These are phyloP conservation scores for Pouteria glomerata DNA, from an alignment of 148 eudicot genomes.

Conservation along the genomic window DNA sequence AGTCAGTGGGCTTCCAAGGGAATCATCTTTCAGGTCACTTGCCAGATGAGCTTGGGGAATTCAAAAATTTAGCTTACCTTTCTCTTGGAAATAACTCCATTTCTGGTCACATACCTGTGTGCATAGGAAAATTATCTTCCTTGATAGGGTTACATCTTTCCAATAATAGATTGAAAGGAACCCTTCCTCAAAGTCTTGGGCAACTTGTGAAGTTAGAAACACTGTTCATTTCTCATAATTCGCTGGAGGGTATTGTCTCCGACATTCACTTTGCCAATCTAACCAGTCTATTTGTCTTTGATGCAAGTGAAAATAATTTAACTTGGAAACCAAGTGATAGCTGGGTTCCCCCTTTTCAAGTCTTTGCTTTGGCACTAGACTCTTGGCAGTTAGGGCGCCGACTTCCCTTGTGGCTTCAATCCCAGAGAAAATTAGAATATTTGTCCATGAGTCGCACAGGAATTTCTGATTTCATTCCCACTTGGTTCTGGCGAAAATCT, in stretches of 20 bases:
- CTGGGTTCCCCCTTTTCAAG: too few relatives aligned
- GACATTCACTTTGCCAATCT: too few relatives aligned
- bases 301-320: constrained; percentile 10
- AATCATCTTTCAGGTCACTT: neutral
- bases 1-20: neutral
- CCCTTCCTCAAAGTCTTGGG: too few relatives aligned
- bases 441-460: neutral
- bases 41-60: constrained; percentile 7
- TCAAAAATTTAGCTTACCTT: neutral
- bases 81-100: neutral
- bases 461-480: constrained; percentile 4
- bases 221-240: neutral
- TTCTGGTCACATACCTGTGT: too few relatives aligned
- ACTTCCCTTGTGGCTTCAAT: too few relatives aligned
- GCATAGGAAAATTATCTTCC: constrained; percentile 7
- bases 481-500: neutral
- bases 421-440: neutral
- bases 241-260: too few relatives aligned
- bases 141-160: too few relatives aligned
- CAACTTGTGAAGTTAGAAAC: too few relatives aligned
- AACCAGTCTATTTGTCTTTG: too few relatives aligned
- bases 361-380: constrained; percentile 17
- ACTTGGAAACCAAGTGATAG: neutral
- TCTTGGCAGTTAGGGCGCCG: constrained; percentile 14
- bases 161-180: too few relatives aligned